phyloP scores from a whole-genome alignment of 495 filamentous ascomycete genomes.

The Aspergillus steynii region DNA sequence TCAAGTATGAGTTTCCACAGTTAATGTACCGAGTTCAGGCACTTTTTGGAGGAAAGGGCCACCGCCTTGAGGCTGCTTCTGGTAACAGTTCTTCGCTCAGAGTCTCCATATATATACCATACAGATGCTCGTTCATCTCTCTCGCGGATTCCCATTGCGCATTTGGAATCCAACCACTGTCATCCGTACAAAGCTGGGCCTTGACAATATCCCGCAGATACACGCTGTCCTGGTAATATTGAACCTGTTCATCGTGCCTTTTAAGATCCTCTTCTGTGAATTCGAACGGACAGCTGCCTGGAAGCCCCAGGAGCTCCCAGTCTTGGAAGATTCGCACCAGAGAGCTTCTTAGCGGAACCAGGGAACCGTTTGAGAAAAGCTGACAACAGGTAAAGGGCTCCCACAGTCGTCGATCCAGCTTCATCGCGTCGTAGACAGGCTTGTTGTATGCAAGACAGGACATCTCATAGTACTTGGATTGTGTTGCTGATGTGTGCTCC shows the following conservation, averaged over 20 bases:
- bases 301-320: conserved; percentile 22
- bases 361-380: conserved; percentile 15
- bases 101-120: conserved; percentile 19
- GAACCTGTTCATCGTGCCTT: conserved; percentile 19
- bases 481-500: conserved; percentile 16
- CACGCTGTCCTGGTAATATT: conserved; percentile 17
- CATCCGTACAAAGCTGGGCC: conserved; percentile 24
- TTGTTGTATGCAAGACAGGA: conserved; percentile 17
- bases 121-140: conserved; percentile 18
- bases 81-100: conserved; percentile 20
- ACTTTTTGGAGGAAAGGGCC: conserved; percentile 22
- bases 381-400: conserved; percentile 24
- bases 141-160: conserved; percentile 22
- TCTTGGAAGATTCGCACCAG: conserved; percentile 21
- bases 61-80: conserved; percentile 14
- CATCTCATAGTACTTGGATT: conserved; percentile 25
- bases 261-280: conserved; percentile 28
- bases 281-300: conserved; percentile 28
- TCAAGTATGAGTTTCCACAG: no score
- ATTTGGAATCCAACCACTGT: conserved; percentile 24
- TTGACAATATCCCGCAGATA: conserved; percentile 26
- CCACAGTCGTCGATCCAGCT: conserved; percentile 19
- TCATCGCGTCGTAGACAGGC: conserved; percentile 21
- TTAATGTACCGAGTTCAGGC: neutral
- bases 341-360: conserved; percentile 24